Conservation (phyloP, 2,329 filamentous ascomycete genomes). For the Microsporum canis region DNA sequence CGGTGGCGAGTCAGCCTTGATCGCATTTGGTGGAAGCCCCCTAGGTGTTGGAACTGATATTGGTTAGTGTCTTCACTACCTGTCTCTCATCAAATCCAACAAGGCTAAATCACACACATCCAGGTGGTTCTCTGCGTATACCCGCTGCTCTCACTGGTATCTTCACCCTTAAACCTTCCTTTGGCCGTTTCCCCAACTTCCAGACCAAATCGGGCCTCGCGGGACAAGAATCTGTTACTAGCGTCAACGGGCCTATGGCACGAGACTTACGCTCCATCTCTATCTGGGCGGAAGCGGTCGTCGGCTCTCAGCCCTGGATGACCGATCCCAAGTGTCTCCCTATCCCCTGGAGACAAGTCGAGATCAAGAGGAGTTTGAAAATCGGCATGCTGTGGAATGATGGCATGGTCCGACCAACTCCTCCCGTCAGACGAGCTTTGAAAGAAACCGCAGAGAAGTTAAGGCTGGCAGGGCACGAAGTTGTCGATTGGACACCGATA, state of each 20-base stretch:
- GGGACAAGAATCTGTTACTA: conserved; percentile 31
- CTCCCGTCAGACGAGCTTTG: conserved; percentile 30
- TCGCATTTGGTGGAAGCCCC: conserved; percentile 27
- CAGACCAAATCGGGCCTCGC: conserved; percentile 39
- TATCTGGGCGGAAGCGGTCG: conserved; percentile 26
- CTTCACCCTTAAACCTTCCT: conserved; percentile 44
- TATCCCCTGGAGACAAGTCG: conserved; percentile 28
- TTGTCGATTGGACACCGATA: conserved; percentile 36
- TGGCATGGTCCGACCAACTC: conserved; percentile 46
- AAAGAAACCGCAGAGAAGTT: conserved; percentile 25
- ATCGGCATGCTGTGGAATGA: conserved; percentile 38
- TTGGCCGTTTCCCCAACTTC: conserved; percentile 45
- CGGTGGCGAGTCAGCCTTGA: conserved; percentile 30
- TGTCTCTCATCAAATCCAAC: background rate
- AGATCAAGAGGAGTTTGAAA: conserved; percentile 25
- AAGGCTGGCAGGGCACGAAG: conserved; percentile 28
- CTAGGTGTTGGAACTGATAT: conserved; percentile 34
- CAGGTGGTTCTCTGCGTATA: conserved; percentile 32
- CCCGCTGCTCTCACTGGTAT: conserved; percentile 43
- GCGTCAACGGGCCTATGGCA: conserved; percentile 32
- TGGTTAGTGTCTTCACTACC: conserved; percentile 13
- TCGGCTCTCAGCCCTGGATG: conserved; percentile 28
- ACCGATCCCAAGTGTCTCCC: conserved; percentile 30
- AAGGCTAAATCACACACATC: background rate
- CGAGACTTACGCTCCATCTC: conserved; percentile 24